Evolutionary conservation across 257 asterid species (phyloP).

Genomic region (Fraxinus americana): DNA sequence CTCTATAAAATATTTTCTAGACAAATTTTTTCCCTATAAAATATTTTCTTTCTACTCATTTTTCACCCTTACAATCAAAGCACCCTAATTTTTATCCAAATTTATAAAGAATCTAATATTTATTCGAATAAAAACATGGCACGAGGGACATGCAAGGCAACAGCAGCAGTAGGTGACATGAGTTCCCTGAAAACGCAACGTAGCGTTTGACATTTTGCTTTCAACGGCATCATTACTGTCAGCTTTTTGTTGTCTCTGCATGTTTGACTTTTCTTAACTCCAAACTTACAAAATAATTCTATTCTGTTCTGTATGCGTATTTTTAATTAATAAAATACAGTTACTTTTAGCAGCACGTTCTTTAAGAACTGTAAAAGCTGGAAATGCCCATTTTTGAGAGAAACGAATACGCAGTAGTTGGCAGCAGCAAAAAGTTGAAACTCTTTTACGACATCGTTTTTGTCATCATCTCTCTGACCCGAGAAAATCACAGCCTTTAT

Average conservation of each 20-base stretch:
- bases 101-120: too few relatives aligned
- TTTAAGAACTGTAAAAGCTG: constrained; percentile 11
- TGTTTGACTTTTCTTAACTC: constrained; percentile 36
- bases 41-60: too few relatives aligned
- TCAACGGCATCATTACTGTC: constrained; percentile 64
- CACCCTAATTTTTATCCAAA: too few relatives aligned
- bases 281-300: background rate
- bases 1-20: too few relatives aligned
- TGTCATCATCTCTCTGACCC: background rate
- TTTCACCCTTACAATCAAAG: too few relatives aligned
- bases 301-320: background rate
- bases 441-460: constrained; percentile 29
- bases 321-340: background rate
- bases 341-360: constrained; percentile 20
- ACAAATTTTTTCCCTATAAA: too few relatives aligned
- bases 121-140: constrained; percentile 15
- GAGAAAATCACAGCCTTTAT: constrained; percentile 19
- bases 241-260: constrained; percentile 33
- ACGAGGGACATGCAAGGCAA: constrained; percentile 26
- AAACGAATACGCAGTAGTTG: constrained; percentile 13
- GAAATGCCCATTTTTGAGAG: background rate
- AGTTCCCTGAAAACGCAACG: constrained; percentile 53
- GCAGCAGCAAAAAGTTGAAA: constrained; percentile 31
- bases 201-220: constrained; percentile 95
- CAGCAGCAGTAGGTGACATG: constrained; percentile 26